Evolutionary conservation across 768 basidiomycete species (phyloP).

Genomic region (Pulveroboletus frians): DNA sequence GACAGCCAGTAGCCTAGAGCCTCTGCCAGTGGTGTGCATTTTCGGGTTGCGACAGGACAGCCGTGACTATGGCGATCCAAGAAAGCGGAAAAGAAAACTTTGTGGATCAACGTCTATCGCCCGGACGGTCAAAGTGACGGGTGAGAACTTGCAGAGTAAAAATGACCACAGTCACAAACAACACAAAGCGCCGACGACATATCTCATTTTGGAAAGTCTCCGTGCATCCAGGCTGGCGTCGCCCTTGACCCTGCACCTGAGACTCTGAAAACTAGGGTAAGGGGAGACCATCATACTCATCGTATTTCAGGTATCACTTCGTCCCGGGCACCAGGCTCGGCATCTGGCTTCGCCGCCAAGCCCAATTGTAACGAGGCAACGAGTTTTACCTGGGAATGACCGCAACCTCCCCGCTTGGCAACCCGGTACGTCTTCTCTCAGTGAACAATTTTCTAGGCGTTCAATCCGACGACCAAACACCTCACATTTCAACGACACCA

Average conservation of each 20-base stretch:
- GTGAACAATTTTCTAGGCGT: no score
- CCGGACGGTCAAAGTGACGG: no score
- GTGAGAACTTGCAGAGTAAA: no score
- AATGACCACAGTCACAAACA: neutral
- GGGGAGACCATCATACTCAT: no score
- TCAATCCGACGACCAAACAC: no score
- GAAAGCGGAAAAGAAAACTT: neutral
- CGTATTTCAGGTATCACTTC: neutral
- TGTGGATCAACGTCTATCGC: neutral
- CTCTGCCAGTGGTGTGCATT: slow-evolving; percentile 5
- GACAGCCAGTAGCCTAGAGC: neutral
- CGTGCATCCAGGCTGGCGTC: neutral
- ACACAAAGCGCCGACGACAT: slow-evolving; percentile 14
- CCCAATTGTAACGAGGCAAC: neutral
- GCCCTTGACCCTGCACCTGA: neutral
- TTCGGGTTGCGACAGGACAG: neutral
- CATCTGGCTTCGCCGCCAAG: neutral
- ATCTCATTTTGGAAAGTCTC: slow-evolving; percentile 19
- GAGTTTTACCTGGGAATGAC: neutral
- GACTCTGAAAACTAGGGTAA: neutral
- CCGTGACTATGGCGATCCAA: neutral
- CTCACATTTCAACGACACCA: slow-evolving; percentile 4
- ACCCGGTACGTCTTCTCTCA: no score
- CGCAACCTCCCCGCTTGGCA: neutral
- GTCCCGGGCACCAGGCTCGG: neutral